phyloP scores from a whole-genome alignment of 495 filamentous ascomycete genomes.

The Neurospora cerealis region DNA sequence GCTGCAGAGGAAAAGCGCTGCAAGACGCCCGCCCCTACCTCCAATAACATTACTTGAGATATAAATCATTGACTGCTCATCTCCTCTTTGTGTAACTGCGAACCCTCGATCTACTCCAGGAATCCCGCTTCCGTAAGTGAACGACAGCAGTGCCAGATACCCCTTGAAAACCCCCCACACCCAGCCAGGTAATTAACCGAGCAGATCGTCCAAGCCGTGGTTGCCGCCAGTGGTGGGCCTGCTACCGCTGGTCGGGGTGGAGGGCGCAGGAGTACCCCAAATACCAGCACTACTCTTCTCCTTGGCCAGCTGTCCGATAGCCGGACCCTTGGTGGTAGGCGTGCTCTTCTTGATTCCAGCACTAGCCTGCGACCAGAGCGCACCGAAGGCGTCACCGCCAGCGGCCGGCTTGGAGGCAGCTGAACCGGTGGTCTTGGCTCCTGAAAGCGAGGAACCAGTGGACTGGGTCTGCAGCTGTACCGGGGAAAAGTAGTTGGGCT shows the following conservation, averaged over 20 bases:
- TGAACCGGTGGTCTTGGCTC: conserved; percentile 4
- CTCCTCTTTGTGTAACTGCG: not conserved
- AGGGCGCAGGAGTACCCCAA: conserved; percentile 51
- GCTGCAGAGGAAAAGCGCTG: not conserved
- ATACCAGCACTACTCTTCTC: conserved; percentile 90
- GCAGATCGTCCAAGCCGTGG: conserved; percentile 33
- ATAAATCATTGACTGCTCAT: not conserved
- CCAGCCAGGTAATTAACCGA: conserved; percentile 21
- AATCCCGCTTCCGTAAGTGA: not conserved
- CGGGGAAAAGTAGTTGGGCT: conserved; percentile 93
- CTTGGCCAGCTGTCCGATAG: conserved; percentile 87
- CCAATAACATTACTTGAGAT: not conserved
- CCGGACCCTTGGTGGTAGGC: conserved; percentile 50
- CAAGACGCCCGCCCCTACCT: not conserved
- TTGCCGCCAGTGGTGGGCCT: conserved; percentile 18
- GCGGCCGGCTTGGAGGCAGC: conserved; percentile 42
- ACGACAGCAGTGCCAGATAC: not conserved
- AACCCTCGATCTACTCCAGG: not conserved
- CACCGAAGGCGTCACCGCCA: conserved; percentile 77
- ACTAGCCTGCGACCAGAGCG: conserved; percentile 71
- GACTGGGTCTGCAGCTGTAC: conserved; percentile 37
- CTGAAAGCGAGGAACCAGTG: conserved; percentile 17
- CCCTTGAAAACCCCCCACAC: not conserved
- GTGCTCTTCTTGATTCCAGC: conserved; percentile 68
- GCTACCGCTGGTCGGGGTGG: conserved; percentile 1